A percentile compares a stretch with the other conserved stretches of the same genome.
These are phyloP conservation scores for Diutina sp. DNA, from an alignment of 1,139 yeast genomes.

Conservation along the genomic window DNA sequence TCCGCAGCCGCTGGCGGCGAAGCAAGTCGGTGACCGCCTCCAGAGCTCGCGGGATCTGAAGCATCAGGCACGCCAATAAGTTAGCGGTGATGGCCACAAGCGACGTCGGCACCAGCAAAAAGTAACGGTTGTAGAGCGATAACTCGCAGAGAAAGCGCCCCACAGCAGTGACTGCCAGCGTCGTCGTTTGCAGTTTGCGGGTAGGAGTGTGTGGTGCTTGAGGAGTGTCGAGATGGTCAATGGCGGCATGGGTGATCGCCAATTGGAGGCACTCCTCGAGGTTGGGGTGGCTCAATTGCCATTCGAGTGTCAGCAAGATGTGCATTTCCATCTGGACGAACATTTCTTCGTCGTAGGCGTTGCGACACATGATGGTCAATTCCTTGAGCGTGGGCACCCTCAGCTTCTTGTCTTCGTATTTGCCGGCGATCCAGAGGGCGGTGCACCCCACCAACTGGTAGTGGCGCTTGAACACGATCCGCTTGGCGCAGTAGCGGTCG, in stretches of 20 bases:
- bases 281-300: slow-evolving; percentile 60
- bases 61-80: slow-evolving; percentile 58
- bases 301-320: slow-evolving; percentile 68
- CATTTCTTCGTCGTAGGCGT: slow-evolving; percentile 80
- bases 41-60: slow-evolving; percentile 30
- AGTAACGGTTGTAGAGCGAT: slow-evolving; percentile 59
- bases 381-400: slow-evolving; percentile 75
- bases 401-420: slow-evolving; percentile 79
- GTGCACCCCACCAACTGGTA: slow-evolving; percentile 90
- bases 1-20: slow-evolving; percentile 4
- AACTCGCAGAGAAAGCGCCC: slow-evolving; percentile 65
- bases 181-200: slow-evolving; percentile 19
- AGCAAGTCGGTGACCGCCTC: slow-evolving; percentile 15
- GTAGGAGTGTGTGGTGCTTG: slow-evolving; percentile 3
- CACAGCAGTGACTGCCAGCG: slow-evolving; percentile 35
- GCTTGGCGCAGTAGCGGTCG: slow-evolving; percentile 82
- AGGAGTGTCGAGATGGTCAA: slow-evolving; percentile 3
- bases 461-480: slow-evolving; percentile 86
- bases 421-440: slow-evolving; percentile 90
- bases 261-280: slow-evolving; percentile 51
- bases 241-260: slow-evolving; percentile 21
- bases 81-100: slow-evolving; percentile 59
- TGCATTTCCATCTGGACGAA: slow-evolving; percentile 94
- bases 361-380: slow-evolving; percentile 66
- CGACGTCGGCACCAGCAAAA: slow-evolving; percentile 49